Evolutionary conservation across 345 rosid species (phyloP).

Genomic region (Excoecaria agallocha): DNA sequence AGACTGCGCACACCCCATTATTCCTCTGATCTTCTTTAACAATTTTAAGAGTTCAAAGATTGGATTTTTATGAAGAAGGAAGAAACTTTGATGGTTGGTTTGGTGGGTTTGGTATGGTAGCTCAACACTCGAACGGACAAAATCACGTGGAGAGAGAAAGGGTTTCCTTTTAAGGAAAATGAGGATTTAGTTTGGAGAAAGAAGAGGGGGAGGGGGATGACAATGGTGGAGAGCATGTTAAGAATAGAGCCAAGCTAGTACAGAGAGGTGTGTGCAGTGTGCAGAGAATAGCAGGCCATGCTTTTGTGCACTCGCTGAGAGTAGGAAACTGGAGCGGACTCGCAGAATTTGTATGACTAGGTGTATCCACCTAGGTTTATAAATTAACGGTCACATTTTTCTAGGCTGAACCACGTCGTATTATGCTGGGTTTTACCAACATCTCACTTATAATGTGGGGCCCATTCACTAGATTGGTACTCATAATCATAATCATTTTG

Average conservation of each 20-base stretch:
- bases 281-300: slow-evolving; percentile 1
- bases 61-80: background rate
- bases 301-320: slow-evolving; percentile 20
- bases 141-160: background rate
- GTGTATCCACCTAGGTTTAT: background rate
- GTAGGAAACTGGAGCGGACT: background rate
- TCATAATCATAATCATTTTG: too few species aligned
- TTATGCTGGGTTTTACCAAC: background rate
- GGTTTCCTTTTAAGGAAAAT: background rate
- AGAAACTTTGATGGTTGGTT: background rate
- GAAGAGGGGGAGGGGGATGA: background rate
- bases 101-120: slow-evolving; percentile 3
- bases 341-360: too few species aligned
- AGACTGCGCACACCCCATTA: slow-evolving; percentile 94
- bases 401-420: slow-evolving; percentile 49
- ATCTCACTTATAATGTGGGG: too few species aligned
- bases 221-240: slow-evolving; percentile 16
- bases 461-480: background rate
- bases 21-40: background rate
- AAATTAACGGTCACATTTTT: slow-evolving; percentile 75
- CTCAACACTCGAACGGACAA: background rate
- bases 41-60: background rate
- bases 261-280: slow-evolving; percentile 6
- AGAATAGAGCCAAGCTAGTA: slow-evolving; percentile 6
- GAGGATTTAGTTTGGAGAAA: background rate